Evolutionary conservation across 768 basidiomycete species (phyloP).

Genomic region (Lanmaoa pseudosensibilis): DNA sequence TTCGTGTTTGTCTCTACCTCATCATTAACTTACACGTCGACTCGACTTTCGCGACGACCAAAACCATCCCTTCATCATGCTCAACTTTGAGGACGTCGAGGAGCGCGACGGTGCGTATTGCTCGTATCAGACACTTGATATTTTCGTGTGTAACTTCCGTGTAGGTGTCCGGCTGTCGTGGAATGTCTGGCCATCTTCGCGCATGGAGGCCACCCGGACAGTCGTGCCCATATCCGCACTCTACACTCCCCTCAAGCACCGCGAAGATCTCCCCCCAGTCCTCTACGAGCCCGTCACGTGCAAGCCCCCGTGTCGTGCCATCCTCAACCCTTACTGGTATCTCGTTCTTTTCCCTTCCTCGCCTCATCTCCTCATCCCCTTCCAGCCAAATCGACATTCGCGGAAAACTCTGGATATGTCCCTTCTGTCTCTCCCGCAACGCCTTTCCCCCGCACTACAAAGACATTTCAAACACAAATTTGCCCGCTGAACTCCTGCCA

Average conservation of each 20-base stretch:
- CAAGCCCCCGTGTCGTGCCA: slow-evolving; percentile 96
- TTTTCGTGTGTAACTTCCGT: neutral
- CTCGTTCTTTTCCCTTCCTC: slow-evolving; percentile 20
- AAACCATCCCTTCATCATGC: slow-evolving; percentile 43
- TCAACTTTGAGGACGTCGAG: slow-evolving; percentile 96
- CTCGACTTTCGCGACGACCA: slow-evolving; percentile 27
- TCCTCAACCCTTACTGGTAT: slow-evolving; percentile 96
- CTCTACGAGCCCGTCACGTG: slow-evolving; percentile 98
- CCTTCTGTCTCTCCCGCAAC: slow-evolving; percentile 96
- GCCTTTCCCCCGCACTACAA: slow-evolving; percentile 99
- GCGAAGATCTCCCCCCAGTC: slow-evolving; percentile 93
- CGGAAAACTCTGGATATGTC: slow-evolving; percentile 99
- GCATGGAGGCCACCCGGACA: slow-evolving; percentile 96
- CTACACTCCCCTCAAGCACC: slow-evolving; percentile 91
- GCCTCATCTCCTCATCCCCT: slow-evolving; percentile 1
- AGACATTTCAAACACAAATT: slow-evolving; percentile 95
- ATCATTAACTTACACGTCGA: slow-evolving; percentile 31
- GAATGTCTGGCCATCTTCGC: slow-evolving; percentile 98
- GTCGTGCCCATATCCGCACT: slow-evolving; percentile 98
- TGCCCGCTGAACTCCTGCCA: slow-evolving; percentile 93
- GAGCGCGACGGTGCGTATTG: slow-evolving; percentile 81
- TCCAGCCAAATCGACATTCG: slow-evolving; percentile 96
- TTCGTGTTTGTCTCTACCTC: slow-evolving; percentile 16
- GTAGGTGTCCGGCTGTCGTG: slow-evolving; percentile 92
- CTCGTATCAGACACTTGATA: neutral